Base-by-base conservation (phyloP, 495 filamentous ascomycete genomes). In the Xylaria grammica region DNA sequence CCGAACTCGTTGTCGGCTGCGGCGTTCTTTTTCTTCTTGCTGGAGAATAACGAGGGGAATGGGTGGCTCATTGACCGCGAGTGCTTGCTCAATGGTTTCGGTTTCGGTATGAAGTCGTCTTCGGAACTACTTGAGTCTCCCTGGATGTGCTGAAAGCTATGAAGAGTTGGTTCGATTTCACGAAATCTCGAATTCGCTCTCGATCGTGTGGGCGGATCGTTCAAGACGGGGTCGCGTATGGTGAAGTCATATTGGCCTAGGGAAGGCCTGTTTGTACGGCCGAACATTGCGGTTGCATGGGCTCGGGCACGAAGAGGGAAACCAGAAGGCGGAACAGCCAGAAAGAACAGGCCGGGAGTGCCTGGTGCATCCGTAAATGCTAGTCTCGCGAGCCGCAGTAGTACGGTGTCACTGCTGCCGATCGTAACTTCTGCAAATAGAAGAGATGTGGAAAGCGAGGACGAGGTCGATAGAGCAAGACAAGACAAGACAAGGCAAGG, bases 1-100 rank as follows among this genome's bases (percentile, higher is more conserved):
- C 72, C 70, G 29, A 29, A 58, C 36, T 68, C 60, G 36, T 70
- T 68, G 22, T 38, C 66, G 30, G 60, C 45, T 27, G 58, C 49
- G 17, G 40, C 36, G 49, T 75, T 65, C 65, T 78, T 78, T 67
- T 84, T 86, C 75, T 84, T 89, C 58, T 79, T 84, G 53, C 77
- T 78, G 17, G 84, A 79, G 67, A 91, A 87, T 29, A 88, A 69
- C 7, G 87, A 87, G 4, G 88, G 85, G 63, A 92, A 90, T 6
- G 90, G 89, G 65, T 94, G 89, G 74, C 91, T 94, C 80, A 89
- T 84, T 46, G 90, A 91, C 54, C 90, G 89, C 17, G 79, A 76
- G 75, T 94, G 90, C 50, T 66, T 69, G 49, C 44, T 49, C 44
- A 77, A 71, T 50, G 75, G 72, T 40, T 61, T 77, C 27, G 74